Conservation (phyloP, 495 filamentous ascomycete species). For the Glonium stellatum region DNA sequence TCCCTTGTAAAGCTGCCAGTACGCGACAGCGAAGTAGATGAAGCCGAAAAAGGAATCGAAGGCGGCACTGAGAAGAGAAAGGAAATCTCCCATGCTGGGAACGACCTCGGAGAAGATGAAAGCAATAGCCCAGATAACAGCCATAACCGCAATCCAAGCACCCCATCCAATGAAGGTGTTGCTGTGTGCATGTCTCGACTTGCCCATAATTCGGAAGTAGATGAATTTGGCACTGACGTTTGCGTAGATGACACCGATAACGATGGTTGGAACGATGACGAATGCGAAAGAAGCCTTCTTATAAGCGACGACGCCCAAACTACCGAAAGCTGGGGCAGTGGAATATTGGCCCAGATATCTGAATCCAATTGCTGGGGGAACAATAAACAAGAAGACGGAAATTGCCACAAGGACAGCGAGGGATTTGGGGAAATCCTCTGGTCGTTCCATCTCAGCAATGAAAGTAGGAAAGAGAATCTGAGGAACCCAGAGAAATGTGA, state of each 20-base stretch:
- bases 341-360: conserved; percentile 44
- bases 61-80: conserved; percentile 24
- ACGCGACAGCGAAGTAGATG: conserved; percentile 45
- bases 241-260: conserved; percentile 45
- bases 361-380: conserved; percentile 47
- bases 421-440: conserved; percentile 46
- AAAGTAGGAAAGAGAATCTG: conserved; percentile 62
- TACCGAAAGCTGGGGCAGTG: conserved; percentile 46
- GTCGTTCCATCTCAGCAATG: conserved; percentile 52
- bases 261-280: conserved; percentile 39
- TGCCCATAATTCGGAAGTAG: conserved; percentile 38
- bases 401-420: conserved; percentile 38
- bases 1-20: conserved; percentile 43
- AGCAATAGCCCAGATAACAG: conserved; percentile 36
- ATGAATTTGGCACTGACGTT: conserved; percentile 44
- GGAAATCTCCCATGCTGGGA: conserved; percentile 33
- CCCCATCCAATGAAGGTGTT: conserved; percentile 43
- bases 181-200: conserved; percentile 40
- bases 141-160: conserved; percentile 41
- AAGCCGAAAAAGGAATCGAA: conserved; percentile 36
- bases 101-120: conserved; percentile 44
- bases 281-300: conserved; percentile 40
- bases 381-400: conserved; percentile 44
- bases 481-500: conserved; percentile 51
- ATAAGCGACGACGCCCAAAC: conserved; percentile 38